Evolutionary conservation across 2,329 filamentous ascomycete species (phyloP).

Genomic region (Lasiodiplodia hormozganensis): DNA sequence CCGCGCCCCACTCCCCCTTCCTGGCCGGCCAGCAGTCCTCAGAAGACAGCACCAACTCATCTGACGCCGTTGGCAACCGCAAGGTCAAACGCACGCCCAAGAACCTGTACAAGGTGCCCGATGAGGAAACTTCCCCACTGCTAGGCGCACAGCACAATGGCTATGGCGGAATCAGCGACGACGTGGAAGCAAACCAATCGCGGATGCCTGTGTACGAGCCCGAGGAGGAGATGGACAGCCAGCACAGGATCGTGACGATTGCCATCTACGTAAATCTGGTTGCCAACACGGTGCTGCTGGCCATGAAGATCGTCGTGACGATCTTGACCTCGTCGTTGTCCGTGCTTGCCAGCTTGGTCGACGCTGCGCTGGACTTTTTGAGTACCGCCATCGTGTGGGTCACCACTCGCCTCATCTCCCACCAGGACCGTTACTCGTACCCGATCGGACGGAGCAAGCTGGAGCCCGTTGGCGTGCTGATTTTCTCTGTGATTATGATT

Average conservation of each 20-base stretch:
- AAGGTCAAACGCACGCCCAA: slow-evolving; percentile 68
- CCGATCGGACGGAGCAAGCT: slow-evolving; percentile 79
- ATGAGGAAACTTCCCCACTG: slow-evolving; percentile 71
- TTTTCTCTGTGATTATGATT: slow-evolving; percentile 87
- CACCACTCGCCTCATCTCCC: slow-evolving; percentile 76
- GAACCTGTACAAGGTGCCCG: slow-evolving; percentile 77
- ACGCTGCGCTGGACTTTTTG: slow-evolving; percentile 80
- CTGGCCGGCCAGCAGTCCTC: slow-evolving; percentile 28
- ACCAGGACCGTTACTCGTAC: slow-evolving; percentile 76
- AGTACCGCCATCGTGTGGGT: slow-evolving; percentile 82
- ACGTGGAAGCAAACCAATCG: slow-evolving; percentile 52
- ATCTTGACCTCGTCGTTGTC: slow-evolving; percentile 81
- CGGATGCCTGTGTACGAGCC: slow-evolving; percentile 72
- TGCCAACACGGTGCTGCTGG: slow-evolving; percentile 77
- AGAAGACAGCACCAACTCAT: slow-evolving; percentile 42
- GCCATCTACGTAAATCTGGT: slow-evolving; percentile 87
- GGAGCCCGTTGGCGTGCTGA: slow-evolving; percentile 79
- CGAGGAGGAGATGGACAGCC: slow-evolving; percentile 75
- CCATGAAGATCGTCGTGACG: slow-evolving; percentile 78
- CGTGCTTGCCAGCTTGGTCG: slow-evolving; percentile 79
- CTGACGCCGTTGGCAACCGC: slow-evolving; percentile 32
- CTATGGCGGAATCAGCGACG: slow-evolving; percentile 40
- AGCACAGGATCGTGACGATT: slow-evolving; percentile 77
- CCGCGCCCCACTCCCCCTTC: slow-evolving; percentile 33
- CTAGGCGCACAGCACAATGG: slow-evolving; percentile 34